Evolutionary conservation across 2,329 filamentous ascomycete genomes (phyloP).

Genomic region (Fusarium continuum): DNA sequence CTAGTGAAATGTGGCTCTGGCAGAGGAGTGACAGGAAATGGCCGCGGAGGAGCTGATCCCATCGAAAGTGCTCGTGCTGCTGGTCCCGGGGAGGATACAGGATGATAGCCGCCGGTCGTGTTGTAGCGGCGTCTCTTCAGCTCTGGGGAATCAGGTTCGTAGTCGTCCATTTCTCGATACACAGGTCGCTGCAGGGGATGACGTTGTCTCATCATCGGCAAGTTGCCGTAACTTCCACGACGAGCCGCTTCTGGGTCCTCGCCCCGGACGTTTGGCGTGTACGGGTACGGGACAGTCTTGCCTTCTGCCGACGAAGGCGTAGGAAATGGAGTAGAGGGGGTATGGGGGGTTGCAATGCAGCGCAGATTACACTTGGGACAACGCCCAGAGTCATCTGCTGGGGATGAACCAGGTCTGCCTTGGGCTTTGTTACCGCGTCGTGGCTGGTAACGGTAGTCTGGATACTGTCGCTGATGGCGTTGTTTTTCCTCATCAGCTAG

Average conservation of each 20-base stretch:
- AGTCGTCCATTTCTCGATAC: constrained; percentile 48
- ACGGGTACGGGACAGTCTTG: constrained; percentile 37
- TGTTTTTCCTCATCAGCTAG: constrained; percentile 93
- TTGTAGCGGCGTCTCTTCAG: constrained; percentile 71
- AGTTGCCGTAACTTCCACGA: constrained; percentile 43
- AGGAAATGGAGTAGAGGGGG: constrained; percentile 61
- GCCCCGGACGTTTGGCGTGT: constrained; percentile 30
- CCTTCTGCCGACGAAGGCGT: constrained; percentile 45
- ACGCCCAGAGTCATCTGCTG: constrained; percentile 61
- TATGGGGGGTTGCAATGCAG: constrained; percentile 69
- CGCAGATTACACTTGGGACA: constrained; percentile 79
- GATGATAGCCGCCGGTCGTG: constrained; percentile 49
- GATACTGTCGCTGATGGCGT: constrained; percentile 88
- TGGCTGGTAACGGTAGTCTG: constrained; percentile 93
- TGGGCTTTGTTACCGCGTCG: constrained; percentile 63
- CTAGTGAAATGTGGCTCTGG: constrained; percentile 47
- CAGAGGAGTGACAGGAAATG: constrained; percentile 41
- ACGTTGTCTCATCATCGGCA: constrained; percentile 36
- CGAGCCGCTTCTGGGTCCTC: constrained; percentile 41
- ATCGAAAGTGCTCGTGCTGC: constrained; percentile 35
- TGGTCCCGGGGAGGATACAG: constrained; percentile 26
- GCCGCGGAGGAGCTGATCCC: constrained; percentile 31
- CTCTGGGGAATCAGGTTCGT: constrained; percentile 58
- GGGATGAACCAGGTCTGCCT: constrained; percentile 47
- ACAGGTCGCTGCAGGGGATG: constrained; percentile 36